Percentiles rank a stretch among this genome's conserved stretches.
phyloP scores from a whole-genome alignment of 371 early-diverging fungal genomes.

The Mucor racemosus region DNA sequence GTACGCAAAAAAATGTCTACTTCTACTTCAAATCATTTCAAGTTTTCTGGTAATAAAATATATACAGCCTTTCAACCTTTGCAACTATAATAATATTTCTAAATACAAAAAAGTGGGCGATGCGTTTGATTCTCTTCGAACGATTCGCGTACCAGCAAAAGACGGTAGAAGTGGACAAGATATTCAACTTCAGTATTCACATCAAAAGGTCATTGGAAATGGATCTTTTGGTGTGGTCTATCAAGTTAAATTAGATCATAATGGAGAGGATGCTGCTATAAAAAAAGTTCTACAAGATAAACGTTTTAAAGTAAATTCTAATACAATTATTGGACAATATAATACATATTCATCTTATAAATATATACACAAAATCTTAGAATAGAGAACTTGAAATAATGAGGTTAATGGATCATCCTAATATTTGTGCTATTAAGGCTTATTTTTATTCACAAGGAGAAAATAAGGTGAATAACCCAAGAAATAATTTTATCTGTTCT shows the following conservation, averaged over 20 bases:
- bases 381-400: conserved; percentile 91
- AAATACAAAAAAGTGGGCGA: conserved; percentile 18
- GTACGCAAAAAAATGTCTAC: conserved; percentile 17
- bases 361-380: conserved; percentile 28
- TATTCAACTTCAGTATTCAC: conserved; percentile 85
- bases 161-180: conserved; percentile 87
- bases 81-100: neutral
- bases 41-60: conserved; percentile 23
- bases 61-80: too few species aligned
- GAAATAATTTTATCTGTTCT: too few species aligned
- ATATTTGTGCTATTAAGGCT: conserved; percentile 73
- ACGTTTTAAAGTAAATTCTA: conserved; percentile 83
- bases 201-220: conserved; percentile 91
- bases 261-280: conserved; percentile 86
- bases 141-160: conserved; percentile 63
- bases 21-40: conserved; percentile 27
- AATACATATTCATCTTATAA: conserved; percentile 53
- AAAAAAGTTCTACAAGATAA: conserved; percentile 97
- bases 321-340: too few species aligned
- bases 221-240: conserved; percentile 98
- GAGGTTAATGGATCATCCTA: conserved; percentile 79
- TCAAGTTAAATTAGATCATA: conserved; percentile 85
- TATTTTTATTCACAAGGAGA: conserved; percentile 81
- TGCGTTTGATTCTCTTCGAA: conserved; percentile 32
- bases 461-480: conserved; percentile 25